Evolutionary conservation across 192 early-diverging fungal genomes (phyloP), one percentile per base, ranked within the genome.

Genomic region (Allomyces arbusculus): DNA sequence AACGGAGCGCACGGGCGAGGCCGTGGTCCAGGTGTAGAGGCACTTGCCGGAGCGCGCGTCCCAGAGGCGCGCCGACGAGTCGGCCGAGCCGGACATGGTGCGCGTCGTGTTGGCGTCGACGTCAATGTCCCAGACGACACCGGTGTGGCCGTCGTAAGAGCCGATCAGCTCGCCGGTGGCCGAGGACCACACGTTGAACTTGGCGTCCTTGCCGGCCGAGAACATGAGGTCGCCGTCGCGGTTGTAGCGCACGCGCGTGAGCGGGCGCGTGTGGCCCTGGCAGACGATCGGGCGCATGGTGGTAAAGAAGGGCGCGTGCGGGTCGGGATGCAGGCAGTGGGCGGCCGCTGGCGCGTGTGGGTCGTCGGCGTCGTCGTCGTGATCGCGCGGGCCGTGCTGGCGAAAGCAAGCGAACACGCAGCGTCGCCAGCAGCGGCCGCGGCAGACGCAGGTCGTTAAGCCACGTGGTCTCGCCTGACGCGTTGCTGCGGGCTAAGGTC

Each of bases 241-340:
- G 83, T 99, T 99, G 86, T 96, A 99, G 75, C 91, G 91, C 76
- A 99, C 86, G 73, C 92, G 92, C 45, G 96, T 99, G 68, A 99
- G 78, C 45, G 96, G 86, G 80, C 96, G 90, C 62, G 83, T 85
- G 79, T 99, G 96, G 62, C 96, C 96, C 82, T 91, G 87, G 67
- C 96, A 83, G 62, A 99, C 81, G 79, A 97, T 94, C 44, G 96
- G 96, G 74, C 87, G 50, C 50, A 58, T 58, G 12, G 50, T 58
- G 33, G 33, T 8, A 8, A 8, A 8, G 33, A 40, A 40, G 33
- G 33, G 33, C 7, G 33, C 33, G 33, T 40, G 33, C 33, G 33
- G 33, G 33, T 40, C 7, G 33, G 33, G 33, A 7, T 40, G 33
- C 33, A 40, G 33, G 33, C 33, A 40, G 33, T 40, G 33, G 33